A percentile compares a stretch with the other conserved stretches of the same genome.
phyloP scores from a whole-genome alignment of 345 rosid species.

The Turritis glabra region DNA sequence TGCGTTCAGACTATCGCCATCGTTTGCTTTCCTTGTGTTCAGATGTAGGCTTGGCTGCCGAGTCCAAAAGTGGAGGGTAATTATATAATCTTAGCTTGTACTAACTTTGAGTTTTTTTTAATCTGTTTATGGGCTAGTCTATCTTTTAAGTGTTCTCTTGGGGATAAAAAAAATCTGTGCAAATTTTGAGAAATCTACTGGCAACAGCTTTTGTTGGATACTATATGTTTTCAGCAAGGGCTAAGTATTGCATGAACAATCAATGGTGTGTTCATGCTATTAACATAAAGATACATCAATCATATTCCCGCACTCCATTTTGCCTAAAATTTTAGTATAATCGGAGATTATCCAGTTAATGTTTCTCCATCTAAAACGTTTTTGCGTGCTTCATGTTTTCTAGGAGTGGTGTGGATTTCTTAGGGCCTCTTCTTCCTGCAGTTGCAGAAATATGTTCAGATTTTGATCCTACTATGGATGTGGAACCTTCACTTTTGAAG shows the following conservation, averaged over 20 bases:
- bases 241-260: conserved; percentile 14
- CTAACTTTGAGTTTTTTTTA: not conserved
- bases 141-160: not conserved
- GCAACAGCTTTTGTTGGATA: conserved; percentile 9
- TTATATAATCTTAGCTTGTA: conserved; percentile 23
- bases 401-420: conserved; percentile 98
- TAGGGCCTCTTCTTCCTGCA: conserved; percentile 97
- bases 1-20: conserved; percentile 93
- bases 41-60: conserved; percentile 97
- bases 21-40: conserved; percentile 95
- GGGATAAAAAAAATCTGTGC: not conserved
- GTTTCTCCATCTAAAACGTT: conserved; percentile 8
- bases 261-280: conserved; percentile 16
- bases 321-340: conserved; percentile 11
- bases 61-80: conserved; percentile 95
- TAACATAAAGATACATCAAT: conserved; percentile 2
- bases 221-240: conserved; percentile 10
- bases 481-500: conserved; percentile 94
- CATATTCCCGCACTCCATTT: not conserved
- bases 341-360: not conserved
- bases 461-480: conserved; percentile 80
- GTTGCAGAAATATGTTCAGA: conserved; percentile 97
- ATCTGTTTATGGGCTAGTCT: not conserved
- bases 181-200: conserved; percentile 16
- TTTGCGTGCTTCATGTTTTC: conserved; percentile 29